Percentiles rank a stretch among this genome's conserved stretches.
These are phyloP conservation scores for Chaetomiaceae sp. DNA, from an alignment of 2,329 filamentous ascomycete species.

Conservation along the genomic window DNA sequence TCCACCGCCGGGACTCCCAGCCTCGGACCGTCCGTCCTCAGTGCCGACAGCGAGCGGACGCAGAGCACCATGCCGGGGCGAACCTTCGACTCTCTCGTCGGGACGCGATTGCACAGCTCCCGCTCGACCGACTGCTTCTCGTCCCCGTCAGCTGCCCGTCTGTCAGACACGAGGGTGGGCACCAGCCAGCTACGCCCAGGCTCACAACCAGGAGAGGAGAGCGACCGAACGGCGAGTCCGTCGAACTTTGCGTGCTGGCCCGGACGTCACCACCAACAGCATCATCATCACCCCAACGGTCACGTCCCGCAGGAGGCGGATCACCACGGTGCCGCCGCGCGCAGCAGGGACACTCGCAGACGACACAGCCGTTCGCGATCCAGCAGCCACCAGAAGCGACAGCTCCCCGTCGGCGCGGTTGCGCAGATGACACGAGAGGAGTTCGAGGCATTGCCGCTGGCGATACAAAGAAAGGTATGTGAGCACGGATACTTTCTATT, in stretches of 20 bases:
- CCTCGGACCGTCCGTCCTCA: constrained; percentile 9
- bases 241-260: constrained; percentile 22
- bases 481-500: neutral
- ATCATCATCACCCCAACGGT: constrained; percentile 3
- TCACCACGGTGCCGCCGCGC: too few species aligned
- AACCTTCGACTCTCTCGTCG: constrained; percentile 13
- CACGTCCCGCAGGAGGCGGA: constrained; percentile 8
- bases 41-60: constrained; percentile 5
- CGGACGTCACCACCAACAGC: constrained; percentile 20
- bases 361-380: constrained; percentile 20
- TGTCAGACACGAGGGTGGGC: constrained; percentile 6
- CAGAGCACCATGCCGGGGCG: constrained; percentile 20
- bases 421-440: constrained; percentile 39
- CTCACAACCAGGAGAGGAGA: constrained; percentile 15
- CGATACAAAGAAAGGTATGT: constrained; percentile 48
- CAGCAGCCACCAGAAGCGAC: constrained; percentile 20
- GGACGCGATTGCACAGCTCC: constrained; percentile 5
- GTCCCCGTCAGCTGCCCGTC: constrained; percentile 1
- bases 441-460: constrained; percentile 43
- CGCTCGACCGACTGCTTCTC: constrained; percentile 12
- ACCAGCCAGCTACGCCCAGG: constrained; percentile 14
- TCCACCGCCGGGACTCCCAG: constrained; percentile 17
- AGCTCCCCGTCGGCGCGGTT: constrained; percentile 21
- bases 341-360: too few species aligned
- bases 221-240: constrained; percentile 19